Evolutionary conservation across 139 green algal genomes (phyloP), one percentile per base, ranked within the genome.

Genomic region (Tetradesmus obliquus): DNA sequence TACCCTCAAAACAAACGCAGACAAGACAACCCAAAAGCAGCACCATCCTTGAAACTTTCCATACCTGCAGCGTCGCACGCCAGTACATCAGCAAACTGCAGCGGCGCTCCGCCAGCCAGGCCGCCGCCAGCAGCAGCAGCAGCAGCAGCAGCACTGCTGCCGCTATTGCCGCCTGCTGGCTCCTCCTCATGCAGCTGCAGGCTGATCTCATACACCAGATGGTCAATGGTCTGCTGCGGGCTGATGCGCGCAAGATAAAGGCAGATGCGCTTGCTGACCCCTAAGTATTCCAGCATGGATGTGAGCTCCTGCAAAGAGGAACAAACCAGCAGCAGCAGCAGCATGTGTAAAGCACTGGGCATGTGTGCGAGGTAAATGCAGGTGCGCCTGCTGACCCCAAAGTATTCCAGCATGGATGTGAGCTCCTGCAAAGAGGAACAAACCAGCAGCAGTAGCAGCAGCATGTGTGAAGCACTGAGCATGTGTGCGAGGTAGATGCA

Each of bases 151-250:
- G 76, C 76, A 55, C n/a, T 22, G 72, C 74, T 54, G 20, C 57
- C 32, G n/a, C 74, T 7, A 45, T n/a, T 62, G 71, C 60, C 72
- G 53, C 24, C n/a, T 32, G 19, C 20, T 2, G 55, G 57, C 45
- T 88, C 91, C 9, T 92, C 86, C 90, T 94, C 90, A 53, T 80
- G 80, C 80, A 94, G 90, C 88, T 94, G 88, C 88, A 91, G 81
- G 74, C 84, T 93, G n/a, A 95, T 81, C 92, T 98, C 97, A 22
- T 96, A 96, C 55, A 97, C 95, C 32, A 99, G 94, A 74, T 98
- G 95, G 71, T 99, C 98, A 5, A 99, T 97, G 9, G 97, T 98
- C 84, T 97, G 95, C 90, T 97, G 95, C 10, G 97, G 91, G 5
- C 94, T 94, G 9, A 95, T 94, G 55, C 97, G 95, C 19, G 98